Percentiles rank a stretch among this genome's conserved stretches.
Evolutionary conservation across 2,329 filamentous ascomycete species (phyloP).

Genomic region (Hypoxylon sp.): DNA sequence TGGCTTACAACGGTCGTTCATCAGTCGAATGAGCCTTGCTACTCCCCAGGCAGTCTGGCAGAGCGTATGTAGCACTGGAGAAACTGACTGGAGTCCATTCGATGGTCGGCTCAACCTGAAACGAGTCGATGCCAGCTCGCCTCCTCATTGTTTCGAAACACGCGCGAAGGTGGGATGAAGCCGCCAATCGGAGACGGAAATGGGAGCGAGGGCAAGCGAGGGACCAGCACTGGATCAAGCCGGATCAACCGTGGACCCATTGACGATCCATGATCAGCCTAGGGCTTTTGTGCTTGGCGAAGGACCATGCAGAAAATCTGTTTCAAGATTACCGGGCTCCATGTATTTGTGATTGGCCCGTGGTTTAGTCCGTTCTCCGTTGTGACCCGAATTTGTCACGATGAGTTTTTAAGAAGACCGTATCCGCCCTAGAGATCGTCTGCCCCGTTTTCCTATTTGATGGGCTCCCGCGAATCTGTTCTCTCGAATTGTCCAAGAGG

Average conservation of each 20-base stretch:
- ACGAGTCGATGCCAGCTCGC: slow-evolving; percentile 50
- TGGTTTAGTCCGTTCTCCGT: slow-evolving; percentile 30
- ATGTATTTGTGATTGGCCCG: slow-evolving; percentile 38
- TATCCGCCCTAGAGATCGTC: slow-evolving; percentile 23
- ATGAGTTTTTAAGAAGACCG: slow-evolving; percentile 28
- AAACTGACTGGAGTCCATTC: slow-evolving; percentile 42
- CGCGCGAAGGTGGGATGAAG: slow-evolving; percentile 47
- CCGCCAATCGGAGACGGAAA: slow-evolving; percentile 40
- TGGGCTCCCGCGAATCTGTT: slow-evolving; percentile 8
- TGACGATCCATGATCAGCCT: slow-evolving; percentile 45
- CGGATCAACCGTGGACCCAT: slow-evolving; percentile 44
- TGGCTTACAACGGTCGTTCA: slow-evolving; percentile 33
- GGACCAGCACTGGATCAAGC: slow-evolving; percentile 39
- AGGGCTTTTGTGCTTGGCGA: slow-evolving; percentile 41
- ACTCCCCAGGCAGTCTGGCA: slow-evolving; percentile 30
- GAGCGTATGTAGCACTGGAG: slow-evolving; percentile 32
- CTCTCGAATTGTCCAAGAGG: slow-evolving; percentile 5
- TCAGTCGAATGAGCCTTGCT: slow-evolving; percentile 42
- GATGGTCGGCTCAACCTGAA: slow-evolving; percentile 53
- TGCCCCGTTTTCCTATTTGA: slow-evolving; percentile 12
- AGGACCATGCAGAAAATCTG: slow-evolving; percentile 46
- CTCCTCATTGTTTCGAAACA: slow-evolving; percentile 54
- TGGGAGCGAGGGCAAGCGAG: slow-evolving; percentile 34
- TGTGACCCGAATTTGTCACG: slow-evolving; percentile 26
- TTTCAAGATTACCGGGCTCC: slow-evolving; percentile 47